A percentile compares a stretch with the other conserved stretches of the same genome.
These are phyloP conservation scores for Ampelocalamus luodianensis DNA, from an alignment of 176 grass and related monocot genomes.

Conservation along the genomic window DNA sequence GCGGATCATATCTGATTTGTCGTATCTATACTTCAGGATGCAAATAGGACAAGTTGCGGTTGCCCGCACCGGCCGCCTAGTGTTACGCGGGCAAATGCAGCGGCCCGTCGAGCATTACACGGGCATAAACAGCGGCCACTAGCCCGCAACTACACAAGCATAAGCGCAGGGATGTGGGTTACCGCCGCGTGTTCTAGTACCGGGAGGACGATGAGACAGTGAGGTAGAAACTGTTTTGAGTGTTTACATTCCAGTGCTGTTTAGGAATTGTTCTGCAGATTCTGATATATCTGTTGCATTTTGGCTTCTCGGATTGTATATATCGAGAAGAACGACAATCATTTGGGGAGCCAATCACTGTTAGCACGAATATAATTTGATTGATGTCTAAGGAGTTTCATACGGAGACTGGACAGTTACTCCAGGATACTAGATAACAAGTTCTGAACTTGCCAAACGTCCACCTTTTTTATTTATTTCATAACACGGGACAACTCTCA, in stretches of 20 bases:
- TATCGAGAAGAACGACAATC: background rate
- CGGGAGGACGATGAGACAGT: conserved; percentile 25
- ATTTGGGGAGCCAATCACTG: background rate
- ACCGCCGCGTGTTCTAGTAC: conserved; percentile 42
- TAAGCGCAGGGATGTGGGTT: conserved; percentile 14
- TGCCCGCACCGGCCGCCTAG: too few species aligned
- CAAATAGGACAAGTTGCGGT: too few species aligned
- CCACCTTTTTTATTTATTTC: conserved; percentile 41
- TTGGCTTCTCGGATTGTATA: background rate
- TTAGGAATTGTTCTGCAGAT: background rate
- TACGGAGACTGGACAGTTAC: background rate
- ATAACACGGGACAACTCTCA: background rate
- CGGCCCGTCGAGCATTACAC: too few species aligned
- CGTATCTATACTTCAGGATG: background rate
- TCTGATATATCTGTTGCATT: background rate
- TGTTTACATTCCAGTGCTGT: background rate
- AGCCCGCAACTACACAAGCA: too few species aligned
- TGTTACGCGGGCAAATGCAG: too few species aligned
- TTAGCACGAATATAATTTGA: background rate
- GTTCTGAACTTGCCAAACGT: background rate
- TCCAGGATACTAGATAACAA: conserved; percentile 5
- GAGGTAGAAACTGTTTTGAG: background rate
- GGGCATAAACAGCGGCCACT: too few species aligned
- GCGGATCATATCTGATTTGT: background rate
- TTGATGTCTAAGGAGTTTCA: conserved; percentile 23